Evolutionary conservation across 257 asterid species (phyloP), one percentile per base, ranked within the genome.

Genomic region (Solanum stenotomum): DNA sequence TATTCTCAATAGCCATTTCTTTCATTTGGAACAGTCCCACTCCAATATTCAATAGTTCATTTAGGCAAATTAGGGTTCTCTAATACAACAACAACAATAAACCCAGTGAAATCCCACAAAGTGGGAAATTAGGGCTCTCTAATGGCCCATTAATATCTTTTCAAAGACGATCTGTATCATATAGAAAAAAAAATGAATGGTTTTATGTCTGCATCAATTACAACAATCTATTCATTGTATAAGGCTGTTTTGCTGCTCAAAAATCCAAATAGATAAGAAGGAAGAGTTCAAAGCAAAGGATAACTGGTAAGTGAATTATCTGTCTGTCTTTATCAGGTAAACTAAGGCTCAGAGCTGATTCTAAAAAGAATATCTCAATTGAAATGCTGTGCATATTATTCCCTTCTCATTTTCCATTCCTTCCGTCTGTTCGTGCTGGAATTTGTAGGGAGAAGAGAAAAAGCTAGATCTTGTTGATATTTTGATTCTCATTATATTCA

Each of bases 401-500:
- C 37, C 85, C 85, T 82, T 82, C 85, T 82, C 44, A 49, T 29
- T 79, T 82, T 82, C 70, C 85, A 82, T 46, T 81, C 85, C 42
- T 81, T 46, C 63, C 10, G 42, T 46, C 40, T 49, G 22, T 29
- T 29, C 4, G 44, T 82, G 44, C 31, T 31, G 86, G 86, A 33
- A 15, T 82, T 82, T 31, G 42, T 82, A 29, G 44, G 10, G 22
- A 49, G 86, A 82, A 82, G 12, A 49, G 42, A 49, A 31, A 18
- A 11, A 29, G 42, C 42, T 82, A 29, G 85, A 49, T 31, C 70
- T 49, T 10, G 29, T 82, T 18, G 29, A 49, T 49, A 49, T 49
- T 82, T 81, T 29, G 42, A 29, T 81, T 29, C 68, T 81, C 68
- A 49, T 81, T 10, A 18, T 81, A 81, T 46, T 46, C 44, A 49